phyloP scores from a whole-genome alignment of 371 early-diverging fungal genomes.

The Paraphysoderma sedebokerense region DNA sequence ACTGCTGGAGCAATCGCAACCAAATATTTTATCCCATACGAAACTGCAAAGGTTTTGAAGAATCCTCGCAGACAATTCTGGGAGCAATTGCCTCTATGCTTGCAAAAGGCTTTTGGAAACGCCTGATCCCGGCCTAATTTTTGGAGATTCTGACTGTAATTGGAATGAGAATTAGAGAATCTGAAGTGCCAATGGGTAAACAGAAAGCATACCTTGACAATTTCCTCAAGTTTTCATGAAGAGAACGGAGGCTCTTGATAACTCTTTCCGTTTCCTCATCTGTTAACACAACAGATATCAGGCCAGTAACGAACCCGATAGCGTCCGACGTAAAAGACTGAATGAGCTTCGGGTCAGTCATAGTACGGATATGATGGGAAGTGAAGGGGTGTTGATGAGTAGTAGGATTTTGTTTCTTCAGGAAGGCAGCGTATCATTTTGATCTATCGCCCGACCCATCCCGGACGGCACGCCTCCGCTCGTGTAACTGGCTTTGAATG shows the following conservation, averaged over 20 bases:
- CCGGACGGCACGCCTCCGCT: too few relatives aligned
- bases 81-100: conserved; percentile 55
- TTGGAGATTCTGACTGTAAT: conserved; percentile 35
- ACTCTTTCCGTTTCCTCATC: conserved; percentile 62
- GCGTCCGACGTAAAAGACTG: too few relatives aligned
- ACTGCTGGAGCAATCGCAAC: conserved; percentile 48
- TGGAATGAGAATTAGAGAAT: not conserved
- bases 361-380: too few relatives aligned
- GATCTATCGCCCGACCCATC: too few relatives aligned
- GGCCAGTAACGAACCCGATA: too few relatives aligned
- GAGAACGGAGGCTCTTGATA: conserved; percentile 39
- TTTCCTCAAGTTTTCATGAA: conserved; percentile 47
- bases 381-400: too few relatives aligned
- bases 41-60: conserved; percentile 48
- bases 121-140: conserved; percentile 29
- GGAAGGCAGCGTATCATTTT: too few relatives aligned
- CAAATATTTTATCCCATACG: conserved; percentile 53
- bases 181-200: not conserved
- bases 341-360: too few relatives aligned
- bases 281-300: conserved; percentile 55
- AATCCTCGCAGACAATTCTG: conserved; percentile 57
- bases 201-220: conserved; percentile 27
- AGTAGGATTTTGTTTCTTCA: too few relatives aligned
- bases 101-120: conserved; percentile 24
- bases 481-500: too few relatives aligned